A percentile compares a stretch with the other conserved stretches of the same genome.
Evolutionary conservation across 2,329 filamentous ascomycete species (phyloP).

Genomic region (Scedosporium aurantiacum): DNA sequence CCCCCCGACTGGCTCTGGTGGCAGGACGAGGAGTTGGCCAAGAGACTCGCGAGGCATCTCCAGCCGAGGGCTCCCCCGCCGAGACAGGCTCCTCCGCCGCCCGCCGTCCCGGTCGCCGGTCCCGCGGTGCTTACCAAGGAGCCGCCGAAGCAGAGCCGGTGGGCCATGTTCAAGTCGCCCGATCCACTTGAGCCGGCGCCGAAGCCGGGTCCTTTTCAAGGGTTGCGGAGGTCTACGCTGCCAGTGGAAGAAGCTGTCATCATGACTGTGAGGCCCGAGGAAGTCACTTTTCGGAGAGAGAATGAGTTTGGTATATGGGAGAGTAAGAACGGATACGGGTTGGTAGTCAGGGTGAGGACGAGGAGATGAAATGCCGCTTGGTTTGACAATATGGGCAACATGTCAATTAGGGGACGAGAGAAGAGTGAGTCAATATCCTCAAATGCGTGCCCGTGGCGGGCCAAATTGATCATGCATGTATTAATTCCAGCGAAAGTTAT

Average conservation of each 20-base stretch:
- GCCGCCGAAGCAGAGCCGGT: constrained; percentile 22
- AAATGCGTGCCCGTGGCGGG: too few species aligned
- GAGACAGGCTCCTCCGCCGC: constrained; percentile 3
- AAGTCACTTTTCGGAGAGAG: constrained; percentile 38
- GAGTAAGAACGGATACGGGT: constrained; percentile 35
- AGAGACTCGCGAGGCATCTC: constrained; percentile 31
- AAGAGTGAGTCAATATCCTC: too few species aligned
- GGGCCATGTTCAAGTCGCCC: constrained; percentile 20
- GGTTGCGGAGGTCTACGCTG: neutral
- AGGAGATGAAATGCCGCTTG: neutral
- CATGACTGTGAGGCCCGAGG: constrained; percentile 32
- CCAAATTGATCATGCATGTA: too few species aligned
- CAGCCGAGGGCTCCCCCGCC: constrained; percentile 20
- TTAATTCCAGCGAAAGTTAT: too few species aligned
- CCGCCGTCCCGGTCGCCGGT: constrained; percentile 17
- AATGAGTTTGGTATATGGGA: constrained; percentile 43
- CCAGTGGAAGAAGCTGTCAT: constrained; percentile 16
- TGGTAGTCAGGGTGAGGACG: constrained; percentile 29
- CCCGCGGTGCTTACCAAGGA: constrained; percentile 20
- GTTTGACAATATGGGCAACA: too few species aligned
- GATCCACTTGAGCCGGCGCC: constrained; percentile 10
- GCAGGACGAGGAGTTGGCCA: constrained; percentile 33
- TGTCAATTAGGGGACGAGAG: too few species aligned
- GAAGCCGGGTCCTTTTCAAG: neutral
- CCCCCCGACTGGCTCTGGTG: constrained; percentile 28